phyloP scores from a whole-genome alignment of 163 green algal genomes.

The Chlorella variabilis region DNA sequence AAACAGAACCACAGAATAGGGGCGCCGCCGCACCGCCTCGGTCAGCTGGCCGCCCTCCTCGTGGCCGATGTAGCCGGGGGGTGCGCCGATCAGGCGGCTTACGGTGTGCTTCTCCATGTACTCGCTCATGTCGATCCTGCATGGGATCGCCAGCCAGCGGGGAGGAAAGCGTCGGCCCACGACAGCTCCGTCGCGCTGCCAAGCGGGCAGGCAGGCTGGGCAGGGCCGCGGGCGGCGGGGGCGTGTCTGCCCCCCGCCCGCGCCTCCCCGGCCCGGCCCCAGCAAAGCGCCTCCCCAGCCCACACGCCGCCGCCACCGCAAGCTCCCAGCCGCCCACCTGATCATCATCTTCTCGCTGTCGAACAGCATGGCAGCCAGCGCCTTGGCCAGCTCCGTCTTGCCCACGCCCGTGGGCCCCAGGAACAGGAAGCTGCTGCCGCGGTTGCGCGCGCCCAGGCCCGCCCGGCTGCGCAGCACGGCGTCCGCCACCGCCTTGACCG shows the following conservation, averaged over 20 bases:
- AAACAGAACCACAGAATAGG: constrained; percentile 74
- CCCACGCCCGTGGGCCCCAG: constrained; percentile 89
- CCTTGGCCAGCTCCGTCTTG: constrained; percentile 96
- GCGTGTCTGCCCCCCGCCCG: too few relatives aligned
- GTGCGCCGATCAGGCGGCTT: constrained; percentile 86
- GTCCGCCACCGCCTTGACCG: constrained; percentile 78
- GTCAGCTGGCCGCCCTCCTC: constrained; percentile 79
- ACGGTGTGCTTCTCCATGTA: constrained; percentile 97
- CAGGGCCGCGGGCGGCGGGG: too few relatives aligned
- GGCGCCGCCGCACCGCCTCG: constrained; percentile 55
- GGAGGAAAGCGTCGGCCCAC: too few relatives aligned
- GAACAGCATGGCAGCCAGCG: constrained; percentile 87
- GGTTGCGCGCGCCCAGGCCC: constrained; percentile 75
- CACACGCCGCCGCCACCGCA: too few relatives aligned
- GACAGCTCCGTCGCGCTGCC: too few relatives aligned
- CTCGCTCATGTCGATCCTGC: constrained; percentile 81
- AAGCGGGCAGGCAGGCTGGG: too few relatives aligned
- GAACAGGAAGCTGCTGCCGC: constrained; percentile 93
- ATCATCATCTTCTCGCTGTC: constrained; percentile 85
- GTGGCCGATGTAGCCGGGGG: constrained; percentile 94
- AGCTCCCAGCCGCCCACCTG: constrained; percentile 33
- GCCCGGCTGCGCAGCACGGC: constrained; percentile 75
- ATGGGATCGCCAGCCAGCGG: too few relatives aligned
- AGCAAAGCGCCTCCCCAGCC: too few relatives aligned
- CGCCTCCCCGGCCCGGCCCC: too few relatives aligned